phyloP scores from a whole-genome alignment of 2,329 filamentous ascomycete species.

The Hymenotorrendiella dingleyae region DNA sequence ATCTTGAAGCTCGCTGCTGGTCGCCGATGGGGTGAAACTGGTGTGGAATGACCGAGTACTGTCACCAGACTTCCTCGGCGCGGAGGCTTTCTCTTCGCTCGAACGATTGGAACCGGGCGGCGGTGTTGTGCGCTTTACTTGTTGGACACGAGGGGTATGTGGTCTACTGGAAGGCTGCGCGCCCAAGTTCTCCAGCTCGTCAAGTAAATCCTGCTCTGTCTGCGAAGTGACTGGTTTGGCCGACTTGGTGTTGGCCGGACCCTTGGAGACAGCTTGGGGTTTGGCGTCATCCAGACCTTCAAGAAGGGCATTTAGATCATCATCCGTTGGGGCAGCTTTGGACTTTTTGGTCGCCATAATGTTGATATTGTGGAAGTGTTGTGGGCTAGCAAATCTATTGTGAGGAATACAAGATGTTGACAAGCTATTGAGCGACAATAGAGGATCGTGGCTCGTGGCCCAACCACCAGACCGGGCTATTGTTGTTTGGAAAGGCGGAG shows the following conservation, averaged over 20 bases:
- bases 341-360: constrained; percentile 55
- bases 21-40: constrained; percentile 63
- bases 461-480: too few relatives aligned
- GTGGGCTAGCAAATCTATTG: neutral
- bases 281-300: constrained; percentile 49
- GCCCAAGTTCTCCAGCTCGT: constrained; percentile 69
- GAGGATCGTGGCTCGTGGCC: too few relatives aligned
- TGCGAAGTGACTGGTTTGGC: constrained; percentile 34
- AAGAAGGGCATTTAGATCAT: constrained; percentile 62
- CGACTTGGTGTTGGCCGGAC: constrained; percentile 22
- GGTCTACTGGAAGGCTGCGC: constrained; percentile 66
- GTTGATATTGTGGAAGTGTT: neutral
- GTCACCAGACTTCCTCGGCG: constrained; percentile 67
- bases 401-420: neutral
- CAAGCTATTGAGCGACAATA: neutral
- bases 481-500: neutral
- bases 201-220: constrained; percentile 56
- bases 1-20: constrained; percentile 53
- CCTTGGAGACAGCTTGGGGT: constrained; percentile 39
- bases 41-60: constrained; percentile 66
- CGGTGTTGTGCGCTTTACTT: constrained; percentile 45
- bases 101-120: constrained; percentile 46
- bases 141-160: constrained; percentile 69
- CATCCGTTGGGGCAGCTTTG: constrained; percentile 50
- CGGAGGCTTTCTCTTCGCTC: constrained; percentile 57